These are phyloP conservation scores for Crucibulum laeve DNA, from an alignment of 768 basidiomycete species.

Conservation along the genomic window DNA sequence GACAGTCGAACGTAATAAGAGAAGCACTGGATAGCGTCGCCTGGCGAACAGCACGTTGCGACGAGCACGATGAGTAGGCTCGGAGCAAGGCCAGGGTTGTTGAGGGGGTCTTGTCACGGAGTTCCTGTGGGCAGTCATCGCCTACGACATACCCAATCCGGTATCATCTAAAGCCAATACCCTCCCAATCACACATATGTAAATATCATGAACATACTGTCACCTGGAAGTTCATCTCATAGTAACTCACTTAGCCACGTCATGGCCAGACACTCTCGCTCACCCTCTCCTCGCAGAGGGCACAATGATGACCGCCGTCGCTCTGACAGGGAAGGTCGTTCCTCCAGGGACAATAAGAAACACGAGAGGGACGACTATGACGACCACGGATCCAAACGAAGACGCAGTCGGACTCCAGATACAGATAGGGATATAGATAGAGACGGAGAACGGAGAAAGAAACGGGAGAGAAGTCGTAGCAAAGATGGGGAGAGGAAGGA, in stretches of 20 bases:
- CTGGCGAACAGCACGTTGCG: too few species aligned
- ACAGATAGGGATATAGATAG: slow-evolving; percentile 26
- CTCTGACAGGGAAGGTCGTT: slow-evolving; percentile 27
- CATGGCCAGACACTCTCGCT: slow-evolving; percentile 52
- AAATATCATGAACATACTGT: too few species aligned
- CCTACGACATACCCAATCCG: too few species aligned
- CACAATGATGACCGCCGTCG: slow-evolving; percentile 32
- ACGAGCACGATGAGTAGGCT: too few species aligned
- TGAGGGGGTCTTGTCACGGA: too few species aligned
- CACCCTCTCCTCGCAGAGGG: slow-evolving; percentile 40
- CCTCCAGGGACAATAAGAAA: slow-evolving; percentile 27
- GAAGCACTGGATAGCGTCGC: too few species aligned
- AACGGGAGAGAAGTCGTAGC: slow-evolving; percentile 32
- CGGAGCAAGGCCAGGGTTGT: too few species aligned
- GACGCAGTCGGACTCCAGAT: slow-evolving; percentile 17
- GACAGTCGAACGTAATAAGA: too few species aligned
- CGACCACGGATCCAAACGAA: slow-evolving; percentile 21
- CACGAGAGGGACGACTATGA: slow-evolving; percentile 23
- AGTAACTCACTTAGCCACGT: background rate
- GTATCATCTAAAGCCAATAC: background rate
- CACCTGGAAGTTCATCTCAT: too few species aligned
- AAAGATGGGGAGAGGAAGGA: slow-evolving; percentile 35
- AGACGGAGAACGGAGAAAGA: slow-evolving; percentile 19
- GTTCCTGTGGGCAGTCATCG: too few species aligned
- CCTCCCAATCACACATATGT: background rate